These are phyloP conservation scores for Arachis monticola DNA, from an alignment of 331 rosid species.

Conservation along the genomic window DNA sequence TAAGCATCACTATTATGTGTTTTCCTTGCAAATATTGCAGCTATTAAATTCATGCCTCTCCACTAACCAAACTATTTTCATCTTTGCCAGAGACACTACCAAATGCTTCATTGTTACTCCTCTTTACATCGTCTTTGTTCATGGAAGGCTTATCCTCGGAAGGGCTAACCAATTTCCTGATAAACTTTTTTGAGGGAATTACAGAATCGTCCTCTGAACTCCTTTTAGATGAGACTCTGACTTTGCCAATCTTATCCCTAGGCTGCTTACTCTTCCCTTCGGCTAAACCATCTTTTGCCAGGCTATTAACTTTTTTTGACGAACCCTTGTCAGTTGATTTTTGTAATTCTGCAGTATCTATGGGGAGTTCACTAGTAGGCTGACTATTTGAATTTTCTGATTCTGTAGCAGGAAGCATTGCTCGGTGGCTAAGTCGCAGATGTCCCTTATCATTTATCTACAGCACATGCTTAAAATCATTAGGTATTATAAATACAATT, in stretches of 20 bases:
- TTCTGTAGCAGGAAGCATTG: constrained; percentile 73
- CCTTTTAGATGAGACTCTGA: constrained; percentile 46
- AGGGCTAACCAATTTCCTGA: constrained; percentile 56
- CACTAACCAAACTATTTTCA: constrained; percentile 65
- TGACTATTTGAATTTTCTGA: constrained; percentile 51
- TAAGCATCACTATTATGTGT: constrained; percentile 18
- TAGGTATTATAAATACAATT: constrained; percentile 13
- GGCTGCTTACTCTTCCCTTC: constrained; percentile 51
- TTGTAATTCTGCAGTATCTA: constrained; percentile 38
- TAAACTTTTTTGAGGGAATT: constrained; percentile 64
- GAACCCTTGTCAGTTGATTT: constrained; percentile 41
- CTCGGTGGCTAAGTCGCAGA: constrained; percentile 90
- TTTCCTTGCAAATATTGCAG: constrained; percentile 33
- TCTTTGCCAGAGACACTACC: constrained; percentile 53
- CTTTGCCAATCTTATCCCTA: constrained; percentile 47
- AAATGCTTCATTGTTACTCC: constrained; percentile 47
- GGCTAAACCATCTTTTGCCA: constrained; percentile 41
- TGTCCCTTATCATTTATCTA: constrained; percentile 95
- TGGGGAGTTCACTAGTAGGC: constrained; percentile 46
- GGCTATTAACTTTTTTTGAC: constrained; percentile 39
- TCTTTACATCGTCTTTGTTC: constrained; percentile 61
- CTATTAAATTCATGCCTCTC: constrained; percentile 60
- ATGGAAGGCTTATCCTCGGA: constrained; percentile 50
- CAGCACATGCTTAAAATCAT: constrained; percentile 37
- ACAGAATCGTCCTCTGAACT: constrained; percentile 50